phyloP scores from a whole-genome alignment of 257 asterid genomes.

The Osmanthus fragrans region DNA sequence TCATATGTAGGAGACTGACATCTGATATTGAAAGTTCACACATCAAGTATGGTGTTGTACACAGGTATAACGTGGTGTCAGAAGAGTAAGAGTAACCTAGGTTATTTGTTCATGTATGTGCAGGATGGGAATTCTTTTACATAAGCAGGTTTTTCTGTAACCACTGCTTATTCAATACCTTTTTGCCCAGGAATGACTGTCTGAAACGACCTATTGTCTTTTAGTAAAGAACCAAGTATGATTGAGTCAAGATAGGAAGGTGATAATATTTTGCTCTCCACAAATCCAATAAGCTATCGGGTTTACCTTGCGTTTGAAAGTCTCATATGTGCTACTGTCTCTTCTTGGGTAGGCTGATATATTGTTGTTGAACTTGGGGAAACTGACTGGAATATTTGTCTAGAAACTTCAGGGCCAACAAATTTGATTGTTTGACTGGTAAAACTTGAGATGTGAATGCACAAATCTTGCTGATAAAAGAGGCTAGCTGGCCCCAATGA shows the following conservation, averaged over 20 bases:
- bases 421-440: neutral
- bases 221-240: neutral
- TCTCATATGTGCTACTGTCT: neutral
- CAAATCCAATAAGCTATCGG: neutral
- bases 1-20: neutral
- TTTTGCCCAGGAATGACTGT: neutral
- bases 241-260: neutral
- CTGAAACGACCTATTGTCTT: neutral
- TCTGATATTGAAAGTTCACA: neutral
- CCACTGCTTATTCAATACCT: neutral
- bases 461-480: neutral
- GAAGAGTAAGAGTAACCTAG: neutral
- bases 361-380: neutral
- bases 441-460: neutral
- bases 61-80: neutral
- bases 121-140: neutral
- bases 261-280: neutral
- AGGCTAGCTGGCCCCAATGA: neutral
- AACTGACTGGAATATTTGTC: neutral
- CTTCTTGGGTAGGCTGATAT: neutral
- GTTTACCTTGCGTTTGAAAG: neutral
- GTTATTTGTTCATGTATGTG: neutral
- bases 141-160: neutral
- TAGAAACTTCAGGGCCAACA: neutral
- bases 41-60: neutral